Evolutionary conservation across 2,329 filamentous ascomycete genomes (phyloP).

Genomic region (Colletotrichum sp.): DNA sequence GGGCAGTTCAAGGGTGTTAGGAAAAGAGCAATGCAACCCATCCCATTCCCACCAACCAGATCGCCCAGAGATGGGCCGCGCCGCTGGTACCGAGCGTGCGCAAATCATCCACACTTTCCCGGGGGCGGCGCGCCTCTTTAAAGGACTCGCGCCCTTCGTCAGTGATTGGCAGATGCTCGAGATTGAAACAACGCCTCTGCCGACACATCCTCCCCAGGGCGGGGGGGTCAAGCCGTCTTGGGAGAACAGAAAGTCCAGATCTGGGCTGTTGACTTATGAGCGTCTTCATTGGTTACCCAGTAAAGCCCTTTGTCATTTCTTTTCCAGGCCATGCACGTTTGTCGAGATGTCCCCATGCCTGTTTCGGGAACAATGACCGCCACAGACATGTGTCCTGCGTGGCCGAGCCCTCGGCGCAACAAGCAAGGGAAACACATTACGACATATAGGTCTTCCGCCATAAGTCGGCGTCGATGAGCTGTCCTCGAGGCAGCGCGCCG

Average conservation of each 20-base stretch:
- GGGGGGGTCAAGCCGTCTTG: not conserved
- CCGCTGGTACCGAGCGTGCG: not conserved
- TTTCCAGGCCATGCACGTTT: not conserved
- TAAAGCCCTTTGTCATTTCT: not conserved
- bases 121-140: not conserved
- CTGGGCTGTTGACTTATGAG: fast-evolving
- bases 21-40: not conserved
- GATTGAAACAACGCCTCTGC: slow-evolving; percentile 4
- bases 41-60: slow-evolving; percentile 6
- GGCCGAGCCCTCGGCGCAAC: no score
- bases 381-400: not conserved
- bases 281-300: not conserved
- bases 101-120: not conserved
- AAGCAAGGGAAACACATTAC: not conserved
- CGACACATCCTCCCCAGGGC: not conserved
- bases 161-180: not conserved
- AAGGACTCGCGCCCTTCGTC: not conserved
- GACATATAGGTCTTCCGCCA: not conserved
- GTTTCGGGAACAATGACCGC: not conserved
- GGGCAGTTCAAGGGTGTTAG: not conserved
- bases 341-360: not conserved
- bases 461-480: not conserved
- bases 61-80: not conserved
- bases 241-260: not conserved
- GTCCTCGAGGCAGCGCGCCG: not conserved